Base-by-base conservation (phyloP, 2,329 filamentous ascomycete species). In the Penicillium sp. region DNA sequence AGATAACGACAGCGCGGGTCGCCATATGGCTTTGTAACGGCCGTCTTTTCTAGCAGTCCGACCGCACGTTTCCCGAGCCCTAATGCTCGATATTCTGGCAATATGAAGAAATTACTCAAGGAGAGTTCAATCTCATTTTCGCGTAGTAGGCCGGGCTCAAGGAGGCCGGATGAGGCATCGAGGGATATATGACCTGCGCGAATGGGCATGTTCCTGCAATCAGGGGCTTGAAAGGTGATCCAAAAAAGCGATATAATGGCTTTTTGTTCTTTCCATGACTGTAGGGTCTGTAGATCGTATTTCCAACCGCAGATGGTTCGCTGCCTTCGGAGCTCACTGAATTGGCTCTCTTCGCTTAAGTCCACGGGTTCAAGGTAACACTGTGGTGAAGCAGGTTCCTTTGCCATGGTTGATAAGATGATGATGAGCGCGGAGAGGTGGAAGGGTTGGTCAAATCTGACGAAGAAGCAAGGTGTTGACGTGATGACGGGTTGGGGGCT, bases 101-200 rank as follows among this genome's bases (percentile, higher is more conserved):
- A 30, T 18, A 67, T 61, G 18, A 68, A 68, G 51, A 68, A 67
- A 0, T 49, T 56, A 18, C 58, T 58, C n/a, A 67, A 51, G 2
- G 56, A 54, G 6, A 66, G 41, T 12, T 51, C 48, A 8, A 55
- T 54, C 20, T 54, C 56, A 34, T 62, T 52, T 10, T 49, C 50
- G 12, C 36, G 36, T 3, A 46, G 54, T n/a, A 60, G n/a, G 10
- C 56, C 56, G 3, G 42, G 52, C n/a, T 60, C 51, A 7, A 53
- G 50, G 18, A 59, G 59, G 8, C 59, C 55, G 1, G 49, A 27
- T 5, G 49, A 61, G 9, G 60, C 47, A 30, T 67, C 64, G 21
- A 68, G 64, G 1, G 66, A 66, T 24, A 68, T 67, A 33, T 68
- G 66, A 17, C 66, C 66, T 1, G 51, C 55, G 17, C 55, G 61